These are phyloP conservation scores for Blastomyces parvus DNA, from an alignment of 2,329 filamentous ascomycete species.

Conservation along the genomic window DNA sequence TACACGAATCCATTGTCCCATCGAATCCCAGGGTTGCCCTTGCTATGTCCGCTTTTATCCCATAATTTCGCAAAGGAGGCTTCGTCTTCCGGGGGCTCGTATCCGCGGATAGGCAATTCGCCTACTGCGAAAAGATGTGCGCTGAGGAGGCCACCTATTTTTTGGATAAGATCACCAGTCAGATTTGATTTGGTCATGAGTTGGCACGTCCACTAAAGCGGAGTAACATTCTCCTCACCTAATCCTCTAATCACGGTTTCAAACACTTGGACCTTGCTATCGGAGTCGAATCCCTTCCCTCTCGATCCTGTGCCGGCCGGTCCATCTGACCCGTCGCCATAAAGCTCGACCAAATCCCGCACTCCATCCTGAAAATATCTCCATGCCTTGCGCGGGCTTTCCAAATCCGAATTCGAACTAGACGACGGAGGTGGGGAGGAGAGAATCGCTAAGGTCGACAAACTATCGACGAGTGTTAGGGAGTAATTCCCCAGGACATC, in stretches of 20 bases:
- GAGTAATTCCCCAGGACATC: conserved; percentile 97
- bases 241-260: conserved; percentile 89
- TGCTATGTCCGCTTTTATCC: conserved; percentile 25
- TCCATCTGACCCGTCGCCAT: conserved; percentile 71
- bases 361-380: conserved; percentile 73
- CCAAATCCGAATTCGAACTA: conserved; percentile 24
- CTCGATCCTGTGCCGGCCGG: conserved; percentile 60
- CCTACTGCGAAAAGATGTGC: conserved; percentile 89
- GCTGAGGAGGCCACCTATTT: conserved; percentile 62
- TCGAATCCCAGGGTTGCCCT: conserved; percentile 40
- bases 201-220: neutral
- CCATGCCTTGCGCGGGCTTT: conserved; percentile 47
- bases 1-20: conserved; percentile 77
- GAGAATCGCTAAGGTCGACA: conserved; percentile 87
- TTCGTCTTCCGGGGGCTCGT: conserved; percentile 45
- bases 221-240: conserved; percentile 22
- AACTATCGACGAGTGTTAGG: conserved; percentile 84
- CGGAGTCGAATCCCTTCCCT: conserved; percentile 77
- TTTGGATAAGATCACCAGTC: neutral
- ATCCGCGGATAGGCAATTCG: conserved; percentile 76
- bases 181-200: neutral
- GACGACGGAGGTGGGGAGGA: conserved; percentile 53
- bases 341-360: conserved; percentile 63
- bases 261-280: conserved; percentile 98
- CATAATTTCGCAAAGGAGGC: conserved; percentile 32